Base-by-base conservation (phyloP, 352 stramenopile species). In the Saprolegnia diclina region DNA sequence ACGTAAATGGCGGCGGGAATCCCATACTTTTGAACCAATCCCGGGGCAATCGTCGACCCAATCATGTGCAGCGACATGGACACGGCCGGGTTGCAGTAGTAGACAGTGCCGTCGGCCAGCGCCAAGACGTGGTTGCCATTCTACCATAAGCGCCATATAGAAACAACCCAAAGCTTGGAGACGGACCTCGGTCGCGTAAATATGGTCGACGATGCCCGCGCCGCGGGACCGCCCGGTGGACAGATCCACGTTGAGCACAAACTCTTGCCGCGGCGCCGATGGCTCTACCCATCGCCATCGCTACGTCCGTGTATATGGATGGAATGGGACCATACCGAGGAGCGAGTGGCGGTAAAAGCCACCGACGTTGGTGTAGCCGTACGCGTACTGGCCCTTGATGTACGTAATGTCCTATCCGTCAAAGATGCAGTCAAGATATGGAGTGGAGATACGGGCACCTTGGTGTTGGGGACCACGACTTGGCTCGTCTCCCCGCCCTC, bases 1-100 rank as follows among this genome's bases (percentile, higher is more conserved):
- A 69, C 63, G 21, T 69, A 69, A n/a, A 69, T 69, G 38, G 63
- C 53, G 14, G 45, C 44, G 19, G 63, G 63, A 18, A 69, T 61
- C 44, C 63, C 63, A 46, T 69, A 62, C 21, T 61, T 59, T 5
- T 44, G 48, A 2, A 69, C 63, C 19, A 63, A 32, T 6, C 21
- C 14, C 53, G 63, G 21, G 16, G 63, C 18, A 48, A 69, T 69
- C 37, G 63, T 40, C 24, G 63, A 21, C 14, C 38, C 45, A 14
- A 69, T 69, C 37, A 52, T 63, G 35, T 69, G 63, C 16, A 59
- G 52, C 52, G 52, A 16, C 13, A 24, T 59, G 24, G 52, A 59
- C 63, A 63, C 44, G 7, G 54, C 2, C 26, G 53, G 44, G 45
- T 62, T 69, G 50, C 45, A 57, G 26, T 69, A 69, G 40, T 69